These are phyloP conservation scores for Solanum chmielewskii DNA, from an alignment of 257 asterid species.

Conservation along the genomic window DNA sequence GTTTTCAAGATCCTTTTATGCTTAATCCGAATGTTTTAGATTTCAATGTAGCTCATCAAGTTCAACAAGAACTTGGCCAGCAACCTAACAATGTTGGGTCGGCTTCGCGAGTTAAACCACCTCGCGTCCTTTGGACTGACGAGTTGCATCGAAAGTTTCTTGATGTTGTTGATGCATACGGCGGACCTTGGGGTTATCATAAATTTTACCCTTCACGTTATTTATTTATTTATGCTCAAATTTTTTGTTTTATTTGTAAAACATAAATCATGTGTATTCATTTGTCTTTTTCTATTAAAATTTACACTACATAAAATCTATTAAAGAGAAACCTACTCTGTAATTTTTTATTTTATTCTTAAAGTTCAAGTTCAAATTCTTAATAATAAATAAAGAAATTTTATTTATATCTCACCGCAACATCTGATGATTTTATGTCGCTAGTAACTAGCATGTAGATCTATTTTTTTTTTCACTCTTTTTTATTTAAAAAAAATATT, in stretches of 20 bases:
- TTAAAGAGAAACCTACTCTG: background rate
- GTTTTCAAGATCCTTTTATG: background rate
- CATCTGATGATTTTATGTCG: background rate
- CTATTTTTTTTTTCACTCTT: too few species aligned
- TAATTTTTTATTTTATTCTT: background rate
- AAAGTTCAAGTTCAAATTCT: background rate
- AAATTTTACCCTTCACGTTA: background rate
- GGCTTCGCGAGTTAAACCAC: background rate
- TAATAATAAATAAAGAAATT: background rate
- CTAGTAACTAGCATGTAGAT: background rate
- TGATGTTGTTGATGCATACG: background rate
- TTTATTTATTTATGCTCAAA: background rate
- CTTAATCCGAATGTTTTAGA: background rate
- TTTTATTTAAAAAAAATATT: too few species aligned
- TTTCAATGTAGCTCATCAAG: background rate
- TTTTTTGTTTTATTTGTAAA: background rate
- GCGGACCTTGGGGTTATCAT: background rate
- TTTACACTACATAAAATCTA: background rate
- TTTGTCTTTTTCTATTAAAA: background rate
- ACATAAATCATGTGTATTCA: background rate
- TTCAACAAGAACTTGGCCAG: background rate
- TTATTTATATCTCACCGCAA: background rate
- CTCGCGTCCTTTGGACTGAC: background rate
- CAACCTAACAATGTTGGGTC: background rate
- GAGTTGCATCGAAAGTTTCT: background rate